Conservation (phyloP, 495 filamentous ascomycete species). For the Xylaria cubensis region DNA sequence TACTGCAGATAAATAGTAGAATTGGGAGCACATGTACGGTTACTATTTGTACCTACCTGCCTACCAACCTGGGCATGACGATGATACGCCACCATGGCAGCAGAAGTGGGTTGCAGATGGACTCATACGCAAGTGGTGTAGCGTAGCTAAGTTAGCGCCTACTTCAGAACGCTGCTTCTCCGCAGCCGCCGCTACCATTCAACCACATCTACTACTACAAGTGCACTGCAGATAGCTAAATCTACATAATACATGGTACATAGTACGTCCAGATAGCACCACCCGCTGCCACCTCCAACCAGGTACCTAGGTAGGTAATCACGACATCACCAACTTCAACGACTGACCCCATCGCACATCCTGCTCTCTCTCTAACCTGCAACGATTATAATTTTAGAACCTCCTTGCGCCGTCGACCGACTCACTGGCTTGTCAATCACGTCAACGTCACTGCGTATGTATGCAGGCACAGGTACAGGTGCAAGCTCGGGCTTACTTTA, state of each 20-base stretch:
- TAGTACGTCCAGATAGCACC: conserved; percentile 4
- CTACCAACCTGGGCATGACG: not conserved
- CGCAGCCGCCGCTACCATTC: conserved; percentile 16
- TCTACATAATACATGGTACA: not conserved
- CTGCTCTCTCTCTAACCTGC: not conserved
- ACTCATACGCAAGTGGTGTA: not conserved
- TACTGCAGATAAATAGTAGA: not conserved
- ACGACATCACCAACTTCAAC: conserved; percentile 33
- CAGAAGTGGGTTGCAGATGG: conserved; percentile 6
- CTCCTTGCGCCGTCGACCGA: not conserved
- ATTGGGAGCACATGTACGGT: not conserved
- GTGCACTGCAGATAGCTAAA: not conserved
- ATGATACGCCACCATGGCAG: conserved; percentile 8
- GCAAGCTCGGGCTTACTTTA: not conserved
- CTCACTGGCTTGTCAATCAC: not conserved
- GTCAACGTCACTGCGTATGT: not conserved
- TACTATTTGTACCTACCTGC: not conserved
- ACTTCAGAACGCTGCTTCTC: not conserved
- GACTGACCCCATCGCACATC: not conserved
- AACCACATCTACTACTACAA: not conserved
- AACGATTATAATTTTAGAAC: not conserved
- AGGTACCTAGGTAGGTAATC: conserved; percentile 22
- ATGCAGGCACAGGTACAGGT: not conserved
- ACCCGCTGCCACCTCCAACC: not conserved
- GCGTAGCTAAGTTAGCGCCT: not conserved